Conservation (phyloP, 208 protist genomes). For the Angomonas ambiguus region DNA sequence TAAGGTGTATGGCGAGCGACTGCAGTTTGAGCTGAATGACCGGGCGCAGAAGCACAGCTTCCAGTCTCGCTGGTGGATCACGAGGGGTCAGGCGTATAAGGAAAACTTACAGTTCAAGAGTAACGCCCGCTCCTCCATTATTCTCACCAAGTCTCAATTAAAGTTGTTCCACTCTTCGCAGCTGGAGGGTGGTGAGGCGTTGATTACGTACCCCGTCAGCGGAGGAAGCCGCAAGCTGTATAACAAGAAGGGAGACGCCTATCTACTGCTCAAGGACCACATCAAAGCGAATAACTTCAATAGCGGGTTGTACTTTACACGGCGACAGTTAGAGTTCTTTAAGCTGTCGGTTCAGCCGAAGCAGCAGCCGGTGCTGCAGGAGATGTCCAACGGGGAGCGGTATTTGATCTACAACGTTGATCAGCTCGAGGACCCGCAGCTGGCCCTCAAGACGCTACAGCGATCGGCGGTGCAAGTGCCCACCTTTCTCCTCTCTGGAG, state of each 20-base stretch:
- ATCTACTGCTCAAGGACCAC: conserved; percentile 49
- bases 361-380: conserved; percentile 56
- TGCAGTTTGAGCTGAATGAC: conserved; percentile 89
- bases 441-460: conserved; percentile 79
- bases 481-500: conserved; percentile 78
- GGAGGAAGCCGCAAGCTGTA: conserved; percentile 74
- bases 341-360: conserved; percentile 68
- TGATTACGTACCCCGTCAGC: conserved; percentile 70
- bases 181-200: conserved; percentile 60
- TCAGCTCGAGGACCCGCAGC: conserved; percentile 78
- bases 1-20: conserved; percentile 69
- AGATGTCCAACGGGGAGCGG: conserved; percentile 58
- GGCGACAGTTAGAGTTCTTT: conserved; percentile 79
- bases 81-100: conserved; percentile 60
- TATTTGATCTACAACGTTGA: conserved; percentile 87
- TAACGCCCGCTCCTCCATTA: conserved; percentile 59
- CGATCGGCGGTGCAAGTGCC: conserved; percentile 71
- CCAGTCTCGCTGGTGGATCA: conserved; percentile 86
- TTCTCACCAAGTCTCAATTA: conserved; percentile 61
- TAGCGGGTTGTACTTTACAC: conserved; percentile 87
- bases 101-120: conserved; percentile 77
- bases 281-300: conserved; percentile 84
- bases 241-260: conserved; percentile 61
- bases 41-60: conserved; percentile 80
- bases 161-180: conserved; percentile 81